These are phyloP conservation scores for Maudiozyma serrabonitensis DNA, from an alignment of 805 yeast species.

Conservation along the genomic window DNA sequence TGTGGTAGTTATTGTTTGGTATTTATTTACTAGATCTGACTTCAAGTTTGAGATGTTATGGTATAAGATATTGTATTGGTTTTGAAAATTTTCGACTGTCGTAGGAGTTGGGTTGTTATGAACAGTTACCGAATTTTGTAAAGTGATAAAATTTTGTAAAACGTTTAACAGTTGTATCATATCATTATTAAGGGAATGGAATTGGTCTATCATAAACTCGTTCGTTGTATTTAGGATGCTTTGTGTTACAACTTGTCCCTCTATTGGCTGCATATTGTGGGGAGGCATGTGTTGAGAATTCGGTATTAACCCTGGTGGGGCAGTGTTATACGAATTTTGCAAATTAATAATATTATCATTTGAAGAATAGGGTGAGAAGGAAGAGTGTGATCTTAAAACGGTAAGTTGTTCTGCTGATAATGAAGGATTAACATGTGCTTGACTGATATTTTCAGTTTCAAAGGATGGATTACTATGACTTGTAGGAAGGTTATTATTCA, in stretches of 20 bases:
- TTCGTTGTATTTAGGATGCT: not conserved
- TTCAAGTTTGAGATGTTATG: slow-evolving; percentile 1
- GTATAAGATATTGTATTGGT: slow-evolving; percentile 1
- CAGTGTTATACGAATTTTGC: not conserved
- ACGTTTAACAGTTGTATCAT: not conserved
- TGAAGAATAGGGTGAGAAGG: slow-evolving; percentile 1
- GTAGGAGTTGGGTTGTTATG: not conserved
- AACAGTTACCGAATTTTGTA: not conserved
- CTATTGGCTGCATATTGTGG: not conserved
- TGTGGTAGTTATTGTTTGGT: not conserved
- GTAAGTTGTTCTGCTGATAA: not conserved
- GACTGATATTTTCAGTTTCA: not conserved
- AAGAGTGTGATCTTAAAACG: slow-evolving; percentile 1
- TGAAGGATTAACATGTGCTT: slow-evolving; percentile 7
- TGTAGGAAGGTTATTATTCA: not conserved
- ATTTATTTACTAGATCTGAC: not conserved
- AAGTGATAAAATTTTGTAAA: not conserved
- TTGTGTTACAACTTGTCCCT: not conserved
- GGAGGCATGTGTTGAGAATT: not conserved
- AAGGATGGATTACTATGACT: slow-evolving; percentile 1
- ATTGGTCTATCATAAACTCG: not conserved
- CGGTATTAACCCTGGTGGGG: not conserved
- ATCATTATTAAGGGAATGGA: not conserved
- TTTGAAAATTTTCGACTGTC: not conserved
- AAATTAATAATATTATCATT: slow-evolving; percentile 1